These are phyloP conservation scores for Saccharomycopsis amapae DNA, from an alignment of 805 yeast species.

Conservation along the genomic window DNA sequence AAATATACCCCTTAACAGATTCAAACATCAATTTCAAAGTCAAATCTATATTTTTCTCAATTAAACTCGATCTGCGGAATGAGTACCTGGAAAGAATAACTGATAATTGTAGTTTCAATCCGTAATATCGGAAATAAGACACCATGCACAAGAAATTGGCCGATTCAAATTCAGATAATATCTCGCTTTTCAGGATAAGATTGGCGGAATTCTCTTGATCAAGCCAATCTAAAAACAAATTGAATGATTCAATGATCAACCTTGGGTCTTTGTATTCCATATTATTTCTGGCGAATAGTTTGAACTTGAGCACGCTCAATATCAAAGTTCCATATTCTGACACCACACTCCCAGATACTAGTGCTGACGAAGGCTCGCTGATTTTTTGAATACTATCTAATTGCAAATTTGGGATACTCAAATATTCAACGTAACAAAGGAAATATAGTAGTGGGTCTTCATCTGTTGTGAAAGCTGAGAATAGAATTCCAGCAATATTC, in stretches of 20 bases:
- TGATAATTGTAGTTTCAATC: not conserved
- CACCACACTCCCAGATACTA: not conserved
- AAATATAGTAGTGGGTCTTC: constrained; percentile 27
- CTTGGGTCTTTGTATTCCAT: constrained; percentile 1
- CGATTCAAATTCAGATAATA: constrained; percentile 5
- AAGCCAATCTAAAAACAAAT: constrained; percentile 11
- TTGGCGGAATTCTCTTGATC: not conserved
- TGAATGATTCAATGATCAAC: constrained; percentile 1
- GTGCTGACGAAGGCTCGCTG: not conserved
- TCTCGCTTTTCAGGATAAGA: not conserved
- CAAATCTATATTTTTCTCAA: not conserved
- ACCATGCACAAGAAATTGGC: not conserved
- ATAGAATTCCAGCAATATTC: constrained; percentile 21
- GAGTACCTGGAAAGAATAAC: not conserved
- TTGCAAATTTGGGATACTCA: not conserved
- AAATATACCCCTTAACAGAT: not conserved
- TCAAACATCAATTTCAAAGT: not conserved
- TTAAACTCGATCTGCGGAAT: not conserved
- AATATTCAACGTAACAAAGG: constrained; percentile 8
- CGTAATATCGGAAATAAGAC: constrained; percentile 4
- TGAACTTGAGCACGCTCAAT: constrained; percentile 5
- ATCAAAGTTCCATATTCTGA: constrained; percentile 6
- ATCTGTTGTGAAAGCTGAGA: constrained; percentile 24
- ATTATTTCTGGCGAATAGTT: constrained; percentile 4
- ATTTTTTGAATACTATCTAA: constrained; percentile 1